These are phyloP conservation scores for Vachellia collinsii DNA, from an alignment of 306 rosid genomes.

Conservation along the genomic window DNA sequence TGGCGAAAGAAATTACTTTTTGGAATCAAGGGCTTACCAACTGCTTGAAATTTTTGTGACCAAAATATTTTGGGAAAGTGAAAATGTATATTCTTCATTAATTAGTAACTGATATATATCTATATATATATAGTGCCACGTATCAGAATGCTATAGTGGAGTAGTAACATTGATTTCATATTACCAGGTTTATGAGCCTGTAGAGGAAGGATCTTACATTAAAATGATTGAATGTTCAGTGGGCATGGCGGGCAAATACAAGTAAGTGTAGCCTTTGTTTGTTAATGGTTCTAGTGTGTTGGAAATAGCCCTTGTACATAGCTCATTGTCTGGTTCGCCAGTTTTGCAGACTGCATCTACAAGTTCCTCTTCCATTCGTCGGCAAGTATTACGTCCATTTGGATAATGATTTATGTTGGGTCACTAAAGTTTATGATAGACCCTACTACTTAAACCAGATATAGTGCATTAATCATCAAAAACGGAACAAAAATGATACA, in stretches of 20 bases:
- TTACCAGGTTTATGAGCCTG: slow-evolving; percentile 85
- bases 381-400: background rate
- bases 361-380: background rate
- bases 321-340: background rate
- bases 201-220: slow-evolving; percentile 96
- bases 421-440: background rate
- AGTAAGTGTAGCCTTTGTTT: slow-evolving; percentile 58
- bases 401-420: slow-evolving; percentile 15
- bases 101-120: too few species aligned
- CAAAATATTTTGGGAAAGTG: too few species aligned
- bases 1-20: too few species aligned
- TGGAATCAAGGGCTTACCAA: too few species aligned
- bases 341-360: background rate
- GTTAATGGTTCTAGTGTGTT: background rate
- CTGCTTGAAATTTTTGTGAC: too few species aligned
- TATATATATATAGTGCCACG: too few species aligned
- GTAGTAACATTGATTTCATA: slow-evolving; percentile 20
- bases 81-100: too few species aligned
- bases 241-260: slow-evolving; percentile 98
- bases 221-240: slow-evolving; percentile 99
- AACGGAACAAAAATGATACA: background rate
- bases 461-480: background rate
- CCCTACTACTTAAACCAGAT: slow-evolving; percentile 17
- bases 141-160: too few species aligned
- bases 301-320: background rate